Evolutionary conservation across 2,329 filamentous ascomycete genomes (phyloP), one percentile per base, ranked within the genome.

Genomic region (Simplicillium aogashimaense): DNA sequence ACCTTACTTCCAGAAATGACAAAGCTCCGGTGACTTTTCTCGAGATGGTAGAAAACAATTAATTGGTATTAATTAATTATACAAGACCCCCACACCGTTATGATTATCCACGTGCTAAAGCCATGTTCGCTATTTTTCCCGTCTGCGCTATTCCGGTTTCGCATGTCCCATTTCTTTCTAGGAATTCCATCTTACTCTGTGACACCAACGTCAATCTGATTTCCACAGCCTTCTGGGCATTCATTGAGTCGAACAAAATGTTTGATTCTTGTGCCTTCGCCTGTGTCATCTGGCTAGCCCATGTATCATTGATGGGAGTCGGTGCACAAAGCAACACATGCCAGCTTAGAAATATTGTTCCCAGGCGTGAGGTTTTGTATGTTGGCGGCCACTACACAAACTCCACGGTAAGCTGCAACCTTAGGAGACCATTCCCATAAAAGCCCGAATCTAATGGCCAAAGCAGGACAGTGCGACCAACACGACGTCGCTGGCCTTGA

Each of bases 321-420:
- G 25, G 43, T 38, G 43, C 47, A 16, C 45, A 47, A 17, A 5
- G 16, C 35, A 47, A 45, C 31, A n/a, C 18, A 15, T 43, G 35
- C 30, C 35, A 42, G 12, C 42, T 47, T 7, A 3, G 35, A 25
- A 39, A 46, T 38, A 42, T 49, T 40, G 43, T 49, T 16, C 47
- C 47, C 7, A 39, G 42, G 33, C 51, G 53, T 29, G 49, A 56
- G 35, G 46, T 54, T 34, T 49, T 56, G 43, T 56, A 57, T 40
- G 52, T 56, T 31, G 55, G 55, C 29, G 55, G 55, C 13, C 45
- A 49, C 20, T 50, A 51, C 40, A 46, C 48, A 12, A 38, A 47
- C 25, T 40, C 50, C 16, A 41, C 49, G 16, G 47, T 41, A 36
- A 40, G 43, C 39, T 29, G 37, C 34, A 40, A 18, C 29, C 31